Base-by-base conservation (phyloP, 352 stramenopile genomes). In the Pythium monospermum region DNA sequence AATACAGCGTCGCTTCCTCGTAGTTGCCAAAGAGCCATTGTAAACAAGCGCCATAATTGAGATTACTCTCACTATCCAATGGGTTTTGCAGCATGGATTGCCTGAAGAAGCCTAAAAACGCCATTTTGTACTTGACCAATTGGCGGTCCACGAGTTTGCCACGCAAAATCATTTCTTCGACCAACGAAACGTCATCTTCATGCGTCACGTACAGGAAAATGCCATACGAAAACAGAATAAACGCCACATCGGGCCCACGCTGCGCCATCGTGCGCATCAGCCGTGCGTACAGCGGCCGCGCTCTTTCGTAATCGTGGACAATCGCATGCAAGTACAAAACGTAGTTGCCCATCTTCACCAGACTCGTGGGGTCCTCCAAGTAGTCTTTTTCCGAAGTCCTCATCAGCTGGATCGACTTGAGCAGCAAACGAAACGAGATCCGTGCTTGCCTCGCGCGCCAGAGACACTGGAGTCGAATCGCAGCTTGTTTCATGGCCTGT, bases 301-400 rank as follows among this genome's bases (percentile, higher is more conserved):
- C 83, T 13, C 80, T 79, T 13, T 88, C 82, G 57, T 93, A 92
- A 39, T 92, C 83, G 38, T 91, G 76, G 25, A 57, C 39, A 32
- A 92, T 76, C 6, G 80, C 75, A 57, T 93, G 82, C 18, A 94
- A 49, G 23, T 76, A 94, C 16, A 94, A 49, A 54, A 83, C 73
- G 50, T 91, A 94, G 57, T 94, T 94, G 61, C 75, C 77, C 60
- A 92, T 81, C 44, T 81, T 83, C 2, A 73, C 69, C 12, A 94
- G 57, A 27, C 79, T 78, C 3, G 73, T 87, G 6, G 83, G 83
- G 18, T 92, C 80, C 53, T 83, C 67, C 5, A 92, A 49, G 50
- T 92, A 92, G 16, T 83, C 82, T 26, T 53, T 59, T 47, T 92
- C 80, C 26, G 80, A 87, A 3, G 61, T 71, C 33, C 75, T 76